Conservation (phyloP, 1,284 basidiomycete species). For the Leccinum huronense region DNA sequence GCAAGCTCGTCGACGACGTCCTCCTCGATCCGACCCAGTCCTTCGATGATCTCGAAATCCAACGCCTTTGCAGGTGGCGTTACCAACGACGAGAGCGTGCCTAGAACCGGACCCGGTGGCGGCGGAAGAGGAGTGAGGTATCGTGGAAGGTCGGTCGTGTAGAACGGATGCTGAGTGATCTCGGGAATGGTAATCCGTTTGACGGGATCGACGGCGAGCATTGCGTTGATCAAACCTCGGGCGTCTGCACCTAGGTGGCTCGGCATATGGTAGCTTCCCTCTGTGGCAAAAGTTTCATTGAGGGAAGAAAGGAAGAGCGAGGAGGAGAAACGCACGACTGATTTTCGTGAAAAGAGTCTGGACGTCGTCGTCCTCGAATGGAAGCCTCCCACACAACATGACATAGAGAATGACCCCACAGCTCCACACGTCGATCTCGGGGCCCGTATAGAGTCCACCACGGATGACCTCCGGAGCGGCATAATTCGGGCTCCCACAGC, state of each 20-base stretch:
- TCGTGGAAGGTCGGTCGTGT: conserved; percentile 78
- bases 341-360: conserved; percentile 91
- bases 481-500: conserved; percentile 95
- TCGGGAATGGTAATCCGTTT: conserved; percentile 90
- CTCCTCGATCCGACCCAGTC: conserved; percentile 86
- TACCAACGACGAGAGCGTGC: conserved; percentile 68
- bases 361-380: conserved; percentile 95
- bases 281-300: conserved; percentile 39
- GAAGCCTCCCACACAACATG: conserved; percentile 88
- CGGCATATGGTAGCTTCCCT: conserved; percentile 84
- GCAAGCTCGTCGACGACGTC: conserved; percentile 85
- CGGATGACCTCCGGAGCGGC: conserved; percentile 95
- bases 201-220: conserved; percentile 91
- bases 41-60: conserved; percentile 78
- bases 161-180: conserved; percentile 87
- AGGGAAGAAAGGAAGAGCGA: conserved; percentile 24
- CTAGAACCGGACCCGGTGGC: conserved; percentile 74
- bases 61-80: conserved; percentile 53
- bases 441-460: conserved; percentile 90
- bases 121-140: conserved; percentile 86
- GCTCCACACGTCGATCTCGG: conserved; percentile 98
- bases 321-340: conserved; percentile 72
- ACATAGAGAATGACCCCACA: conserved; percentile 95
- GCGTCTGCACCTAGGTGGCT: conserved; percentile 76
- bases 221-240: conserved; percentile 72